Evolutionary conservation across 2,329 filamentous ascomycete genomes (phyloP).

Genomic region (Knufia petricola): DNA sequence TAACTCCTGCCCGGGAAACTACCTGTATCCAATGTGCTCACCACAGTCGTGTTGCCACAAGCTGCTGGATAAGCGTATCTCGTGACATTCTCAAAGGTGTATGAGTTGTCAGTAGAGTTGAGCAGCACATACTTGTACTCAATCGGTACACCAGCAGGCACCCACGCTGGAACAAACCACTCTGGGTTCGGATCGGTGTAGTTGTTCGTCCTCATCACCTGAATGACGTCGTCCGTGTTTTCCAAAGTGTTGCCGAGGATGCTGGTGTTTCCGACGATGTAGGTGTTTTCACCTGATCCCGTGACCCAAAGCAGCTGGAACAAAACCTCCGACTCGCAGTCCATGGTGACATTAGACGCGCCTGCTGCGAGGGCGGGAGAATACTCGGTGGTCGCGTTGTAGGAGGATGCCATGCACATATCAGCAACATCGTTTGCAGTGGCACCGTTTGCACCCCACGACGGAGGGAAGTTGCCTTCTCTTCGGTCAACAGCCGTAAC

Average conservation of each 20-base stretch:
- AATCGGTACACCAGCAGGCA: conserved; percentile 48
- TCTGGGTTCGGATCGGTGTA: conserved; percentile 10
- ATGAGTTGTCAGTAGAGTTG: conserved; percentile 32
- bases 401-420: conserved; percentile 15
- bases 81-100: conserved; percentile 12
- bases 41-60: conserved; percentile 4
- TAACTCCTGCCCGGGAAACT: not conserved
- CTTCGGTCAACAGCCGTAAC: conserved; percentile 25
- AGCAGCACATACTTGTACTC: conserved; percentile 60
- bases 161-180: conserved; percentile 49
- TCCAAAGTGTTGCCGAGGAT: conserved; percentile 41
- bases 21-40: not conserved
- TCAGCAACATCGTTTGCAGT: conserved; percentile 13
- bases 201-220: conserved; percentile 10
- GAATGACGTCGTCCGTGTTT: conserved; percentile 8
- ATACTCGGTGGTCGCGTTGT: conserved; percentile 20
- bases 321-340: conserved; percentile 16
- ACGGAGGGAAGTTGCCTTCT: conserved; percentile 15
- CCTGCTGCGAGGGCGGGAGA: conserved; percentile 16
- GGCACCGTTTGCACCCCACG: conserved; percentile 19
- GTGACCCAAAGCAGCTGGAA: conserved; percentile 16
- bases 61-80: not conserved
- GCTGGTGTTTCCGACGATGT: conserved; percentile 50
- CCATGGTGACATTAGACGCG: conserved; percentile 12
- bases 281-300: conserved; percentile 48